A percentile compares a stretch with the other conserved stretches of the same genome.
Evolutionary conservation across 352 stramenopile genomes (phyloP).

Genomic region (Pythium plurisporium): DNA sequence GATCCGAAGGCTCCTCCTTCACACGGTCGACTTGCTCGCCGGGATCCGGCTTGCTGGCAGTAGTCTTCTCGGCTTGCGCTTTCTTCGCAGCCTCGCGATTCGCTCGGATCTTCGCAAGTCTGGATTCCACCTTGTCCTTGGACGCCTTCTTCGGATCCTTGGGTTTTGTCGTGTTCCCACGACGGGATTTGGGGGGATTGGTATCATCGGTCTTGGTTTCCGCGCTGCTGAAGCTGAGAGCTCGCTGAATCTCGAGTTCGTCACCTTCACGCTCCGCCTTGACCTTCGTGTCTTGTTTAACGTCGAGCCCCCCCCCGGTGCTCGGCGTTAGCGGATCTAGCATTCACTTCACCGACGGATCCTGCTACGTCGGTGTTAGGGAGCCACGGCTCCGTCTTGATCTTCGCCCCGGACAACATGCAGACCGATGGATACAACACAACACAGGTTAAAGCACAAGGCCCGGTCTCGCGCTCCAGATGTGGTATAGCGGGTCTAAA

Average conservation of each 20-base stretch:
- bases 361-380: not conserved
- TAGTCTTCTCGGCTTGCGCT: no score
- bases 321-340: not conserved
- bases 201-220: not conserved
- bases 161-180: not conserved
- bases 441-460: conserved; percentile 1
- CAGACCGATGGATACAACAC: not conserved
- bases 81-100: not conserved
- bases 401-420: not conserved
- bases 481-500: conserved; percentile 5
- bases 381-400: not conserved
- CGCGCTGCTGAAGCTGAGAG: not conserved
- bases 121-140: not conserved
- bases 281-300: not conserved
- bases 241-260: not conserved
- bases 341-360: not conserved
- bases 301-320: not conserved
- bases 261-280: not conserved
- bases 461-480: conserved; percentile 1
- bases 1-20: no score
- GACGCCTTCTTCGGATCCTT: not conserved
- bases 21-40: no score
- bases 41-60: no score
- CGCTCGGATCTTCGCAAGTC: not conserved
- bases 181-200: not conserved